Conservation (phyloP, 2,329 filamentous ascomycete species). For the Paraconiothyrium brasiliense region DNA sequence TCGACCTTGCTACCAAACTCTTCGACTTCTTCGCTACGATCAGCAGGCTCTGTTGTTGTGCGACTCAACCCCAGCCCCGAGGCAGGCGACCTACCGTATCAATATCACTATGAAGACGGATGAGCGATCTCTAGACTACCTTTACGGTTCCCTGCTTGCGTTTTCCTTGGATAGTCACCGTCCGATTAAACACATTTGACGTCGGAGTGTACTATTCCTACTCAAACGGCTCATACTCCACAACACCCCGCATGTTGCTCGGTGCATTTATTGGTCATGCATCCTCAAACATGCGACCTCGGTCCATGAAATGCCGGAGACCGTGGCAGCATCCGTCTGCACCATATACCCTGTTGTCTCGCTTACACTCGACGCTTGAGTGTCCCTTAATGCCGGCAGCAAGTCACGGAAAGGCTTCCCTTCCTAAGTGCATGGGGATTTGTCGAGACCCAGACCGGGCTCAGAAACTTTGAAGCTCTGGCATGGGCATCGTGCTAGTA, state of each 20-base stretch:
- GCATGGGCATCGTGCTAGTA: neutral
- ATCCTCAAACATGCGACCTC: neutral
- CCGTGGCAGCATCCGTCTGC: neutral
- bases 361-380: neutral
- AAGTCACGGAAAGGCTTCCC: neutral
- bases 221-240: neutral
- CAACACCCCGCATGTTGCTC: neutral
- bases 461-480: neutral
- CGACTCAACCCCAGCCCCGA: slow-evolving; percentile 36
- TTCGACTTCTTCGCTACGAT: slow-evolving; percentile 41
- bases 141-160: neutral
- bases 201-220: neutral
- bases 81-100: slow-evolving; percentile 45
- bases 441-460: neutral
- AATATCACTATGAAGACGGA: slow-evolving; percentile 36
- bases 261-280: neutral
- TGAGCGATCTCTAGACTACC: slow-evolving; percentile 18
- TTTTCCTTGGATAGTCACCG: neutral
- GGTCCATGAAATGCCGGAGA: neutral
- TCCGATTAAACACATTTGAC: neutral
- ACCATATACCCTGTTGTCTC: neutral
- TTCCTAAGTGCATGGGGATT: neutral
- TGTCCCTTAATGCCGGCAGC: neutral
- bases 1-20: slow-evolving; percentile 44
- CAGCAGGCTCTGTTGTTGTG: slow-evolving; percentile 41